phyloP scores from a whole-genome alignment of 2,329 filamentous ascomycete species.

The Hawksworthiomyces lignivorus region DNA sequence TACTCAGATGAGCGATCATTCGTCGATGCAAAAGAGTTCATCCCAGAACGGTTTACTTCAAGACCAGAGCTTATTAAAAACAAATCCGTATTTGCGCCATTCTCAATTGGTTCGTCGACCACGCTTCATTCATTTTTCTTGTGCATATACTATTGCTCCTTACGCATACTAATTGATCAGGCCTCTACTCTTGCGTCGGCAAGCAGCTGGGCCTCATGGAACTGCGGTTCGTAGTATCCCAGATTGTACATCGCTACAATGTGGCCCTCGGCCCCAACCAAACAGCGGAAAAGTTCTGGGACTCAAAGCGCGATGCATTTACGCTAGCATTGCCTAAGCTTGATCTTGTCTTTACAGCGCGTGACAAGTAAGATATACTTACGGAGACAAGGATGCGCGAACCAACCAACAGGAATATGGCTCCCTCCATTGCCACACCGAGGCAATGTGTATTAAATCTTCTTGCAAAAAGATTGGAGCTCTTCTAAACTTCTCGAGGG shows the following conservation, averaged over 20 bases:
- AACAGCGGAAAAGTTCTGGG: slow-evolving; percentile 7
- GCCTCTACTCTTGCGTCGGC: slow-evolving; percentile 27
- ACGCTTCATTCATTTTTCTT: no score
- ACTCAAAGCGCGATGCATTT: slow-evolving; percentile 5
- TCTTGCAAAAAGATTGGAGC: no score
- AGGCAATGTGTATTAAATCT: no score
- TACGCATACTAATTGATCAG: slow-evolving; percentile 11
- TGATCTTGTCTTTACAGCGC: neutral
- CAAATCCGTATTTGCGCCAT: slow-evolving; percentile 19
- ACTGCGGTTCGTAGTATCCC: slow-evolving; percentile 15
- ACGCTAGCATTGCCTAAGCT: slow-evolving; percentile 2
- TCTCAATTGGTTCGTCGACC: slow-evolving; percentile 19
- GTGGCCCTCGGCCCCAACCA: slow-evolving; percentile 15
- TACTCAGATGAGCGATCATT: slow-evolving; percentile 12
- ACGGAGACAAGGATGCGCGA: no score
- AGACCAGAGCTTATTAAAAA: slow-evolving; percentile 21
- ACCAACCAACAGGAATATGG: no score
- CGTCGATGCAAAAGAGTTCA: slow-evolving; percentile 19
- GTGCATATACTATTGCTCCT: neutral
- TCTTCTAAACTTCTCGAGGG: no score
- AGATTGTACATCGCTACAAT: slow-evolving; percentile 15
- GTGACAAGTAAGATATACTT: no score
- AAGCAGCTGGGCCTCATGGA: slow-evolving; percentile 30
- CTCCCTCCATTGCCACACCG: no score
- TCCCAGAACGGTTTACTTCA: slow-evolving; percentile 28